phyloP scores from a whole-genome alignment of 129 eudicot species.

The Lactuca saligna region DNA sequence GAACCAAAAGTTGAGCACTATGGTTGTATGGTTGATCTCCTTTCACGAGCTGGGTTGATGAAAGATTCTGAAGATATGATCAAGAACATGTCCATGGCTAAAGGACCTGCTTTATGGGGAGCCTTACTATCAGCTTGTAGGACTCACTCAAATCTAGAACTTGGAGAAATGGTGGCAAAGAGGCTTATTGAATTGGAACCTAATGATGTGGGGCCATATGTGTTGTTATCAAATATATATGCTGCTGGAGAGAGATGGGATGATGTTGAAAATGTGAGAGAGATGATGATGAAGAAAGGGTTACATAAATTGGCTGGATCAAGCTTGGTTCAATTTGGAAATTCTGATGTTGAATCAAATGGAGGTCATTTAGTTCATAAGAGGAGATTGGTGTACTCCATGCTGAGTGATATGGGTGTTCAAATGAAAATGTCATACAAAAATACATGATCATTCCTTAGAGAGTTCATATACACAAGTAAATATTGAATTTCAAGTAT shows the following conservation, averaged over 20 bases:
- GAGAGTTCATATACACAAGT: conserved; percentile 8
- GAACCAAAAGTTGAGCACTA: conserved; percentile 71
- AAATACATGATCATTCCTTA: conserved; percentile 5
- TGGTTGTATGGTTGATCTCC: conserved; percentile 78
- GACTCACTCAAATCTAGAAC: conserved; percentile 56
- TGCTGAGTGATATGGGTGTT: conserved; percentile 57
- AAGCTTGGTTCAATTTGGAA: conserved; percentile 33
- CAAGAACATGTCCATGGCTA: conserved; percentile 38
- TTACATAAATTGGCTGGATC: conserved; percentile 47
- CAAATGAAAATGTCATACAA: conserved; percentile 53
- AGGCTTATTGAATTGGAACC: conserved; percentile 57
- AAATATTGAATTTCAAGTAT: background rate
- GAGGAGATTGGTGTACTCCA: conserved; percentile 58
- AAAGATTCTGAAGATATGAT: conserved; percentile 54
- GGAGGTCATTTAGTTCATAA: conserved; percentile 35
- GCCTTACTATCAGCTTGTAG: conserved; percentile 59
- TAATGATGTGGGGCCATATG: conserved; percentile 55
- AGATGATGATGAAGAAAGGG: conserved; percentile 48
- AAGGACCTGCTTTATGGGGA: conserved; percentile 62
- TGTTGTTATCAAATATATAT: conserved; percentile 64
- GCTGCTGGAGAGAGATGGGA: conserved; percentile 65
- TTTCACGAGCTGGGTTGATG: conserved; percentile 58
- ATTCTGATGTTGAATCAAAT: conserved; percentile 14
- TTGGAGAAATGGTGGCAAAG: conserved; percentile 68
- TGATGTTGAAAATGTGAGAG: conserved; percentile 54